Base-by-base conservation (phyloP, 2,329 filamentous ascomycete genomes). In the Ascochyta clinopodiicola region DNA sequence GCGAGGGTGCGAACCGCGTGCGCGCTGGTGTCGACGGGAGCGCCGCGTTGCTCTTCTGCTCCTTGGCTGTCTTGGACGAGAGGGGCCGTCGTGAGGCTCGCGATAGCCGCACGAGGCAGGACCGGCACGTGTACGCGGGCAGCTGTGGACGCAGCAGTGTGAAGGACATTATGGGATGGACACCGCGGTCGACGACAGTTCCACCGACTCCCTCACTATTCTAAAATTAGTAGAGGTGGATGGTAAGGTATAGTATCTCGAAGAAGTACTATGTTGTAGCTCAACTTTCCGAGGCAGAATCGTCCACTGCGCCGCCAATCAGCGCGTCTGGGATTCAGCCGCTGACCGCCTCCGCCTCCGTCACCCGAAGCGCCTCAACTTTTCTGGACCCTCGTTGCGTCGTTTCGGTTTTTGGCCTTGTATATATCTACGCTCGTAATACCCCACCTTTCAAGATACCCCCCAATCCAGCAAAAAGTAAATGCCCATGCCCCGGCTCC, bases 1-100 rank as follows among this genome's bases (percentile, higher is more conserved):
- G 95, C 1, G 95, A 98, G 0, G 95, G 95, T 1, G 96, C 95
- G 76, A 99, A 99, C 42, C 95, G 88, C 17, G 95, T 91, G 73
- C 91, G 82, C 43, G 72, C 72, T 19, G 73, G 71, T 15, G 50
- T 56, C 12, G 64, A 54, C 5, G 72, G 70, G 21, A 74, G 63
- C n/a, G 64, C 50, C n/a, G 52, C 32, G 22, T 46, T 56, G 37
- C 42, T 51, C 42, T 56, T 51, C 36, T 45, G 40, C 13, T 56
- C 46, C 25, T 51, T 45, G 15, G 56, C 53, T 9, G 55, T 27
- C n/a, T 56, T 45, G 4, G 62, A 62, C 2, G 63, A 65, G 27
- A 61, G 35, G 10, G 44, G 15, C 9, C 44, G 44, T 60, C 63
- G 15, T 50, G 61, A 51, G 9, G 32, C n/a, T 17, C 37, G 38